Percentiles rank a stretch among this genome's conserved stretches.
Evolutionary conservation across 495 filamentous ascomycete species (phyloP).

Genomic region (Tuber microsphaerosporum): DNA sequence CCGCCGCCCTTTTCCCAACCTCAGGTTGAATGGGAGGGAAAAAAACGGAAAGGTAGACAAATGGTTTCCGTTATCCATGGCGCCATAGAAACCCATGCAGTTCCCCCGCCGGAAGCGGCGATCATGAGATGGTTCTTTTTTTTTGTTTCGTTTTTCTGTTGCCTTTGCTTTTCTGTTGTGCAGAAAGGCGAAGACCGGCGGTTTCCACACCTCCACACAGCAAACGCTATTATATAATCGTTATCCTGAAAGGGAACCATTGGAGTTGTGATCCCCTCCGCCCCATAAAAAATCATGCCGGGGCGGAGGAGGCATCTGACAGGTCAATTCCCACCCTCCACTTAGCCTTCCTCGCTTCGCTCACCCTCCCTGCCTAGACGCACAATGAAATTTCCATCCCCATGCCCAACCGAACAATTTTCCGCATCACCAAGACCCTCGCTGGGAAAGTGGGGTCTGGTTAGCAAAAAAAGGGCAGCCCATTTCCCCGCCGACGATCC

Average conservation of each 20-base stretch:
- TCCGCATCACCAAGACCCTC: conserved; percentile 30
- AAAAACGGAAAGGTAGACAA: background rate
- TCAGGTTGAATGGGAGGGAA: background rate
- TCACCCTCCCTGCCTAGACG: conserved; percentile 8
- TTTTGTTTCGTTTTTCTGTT: background rate
- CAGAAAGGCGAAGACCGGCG: conserved; percentile 17
- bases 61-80: background rate
- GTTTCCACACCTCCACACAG: conserved; percentile 17
- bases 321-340: conserved; percentile 31
- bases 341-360: conserved; percentile 13
- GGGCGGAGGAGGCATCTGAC: conserved; percentile 25
- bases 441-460: conserved; percentile 31
- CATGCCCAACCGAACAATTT: conserved; percentile 35
- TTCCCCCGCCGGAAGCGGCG: background rate
- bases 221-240: conserved; percentile 27
- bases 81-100: background rate
- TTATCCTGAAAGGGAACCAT: conserved; percentile 17
- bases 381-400: conserved; percentile 30
- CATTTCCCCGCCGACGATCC: conserved; percentile 35
- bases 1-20: background rate
- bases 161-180: background rate
- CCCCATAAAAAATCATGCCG: background rate
- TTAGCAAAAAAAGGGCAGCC: conserved; percentile 14
- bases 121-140: background rate
- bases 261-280: conserved; percentile 17